These are phyloP conservation scores for Wickerhamomyces sp. DNA, from an alignment of 1,139 yeast species.

Conservation along the genomic window DNA sequence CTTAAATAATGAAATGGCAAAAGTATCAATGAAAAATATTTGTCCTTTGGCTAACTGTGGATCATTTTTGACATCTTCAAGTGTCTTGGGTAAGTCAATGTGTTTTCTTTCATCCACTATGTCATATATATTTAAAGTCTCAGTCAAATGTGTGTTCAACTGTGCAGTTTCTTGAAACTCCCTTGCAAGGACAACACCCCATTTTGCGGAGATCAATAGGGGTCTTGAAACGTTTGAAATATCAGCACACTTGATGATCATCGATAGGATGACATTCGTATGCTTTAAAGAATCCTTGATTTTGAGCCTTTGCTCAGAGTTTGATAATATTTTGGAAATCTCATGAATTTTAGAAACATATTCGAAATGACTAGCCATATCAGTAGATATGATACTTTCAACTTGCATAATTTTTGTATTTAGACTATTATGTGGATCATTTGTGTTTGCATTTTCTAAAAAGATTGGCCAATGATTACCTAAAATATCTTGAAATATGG, in stretches of 20 bases:
- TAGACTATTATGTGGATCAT: constrained; percentile 7
- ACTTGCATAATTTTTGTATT: constrained; percentile 34
- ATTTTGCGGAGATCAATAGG: constrained; percentile 67
- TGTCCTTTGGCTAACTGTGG: constrained; percentile 70
- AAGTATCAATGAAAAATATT: constrained; percentile 74
- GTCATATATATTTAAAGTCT: constrained; percentile 16
- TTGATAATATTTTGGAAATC: constrained; percentile 19
- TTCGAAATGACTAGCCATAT: constrained; percentile 86
- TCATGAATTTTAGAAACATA: constrained; percentile 50
- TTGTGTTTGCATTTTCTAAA: constrained; percentile 24
- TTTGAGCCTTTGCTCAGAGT: constrained; percentile 7
- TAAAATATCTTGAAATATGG: constrained; percentile 61
- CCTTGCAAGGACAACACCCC: constrained; percentile 76
- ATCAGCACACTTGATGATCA: constrained; percentile 89
- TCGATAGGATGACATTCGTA: constrained; percentile 51
- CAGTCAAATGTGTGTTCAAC: constrained; percentile 42
- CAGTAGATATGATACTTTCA: constrained; percentile 71
- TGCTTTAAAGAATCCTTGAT: constrained; percentile 21
- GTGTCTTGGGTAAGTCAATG: constrained; percentile 19
- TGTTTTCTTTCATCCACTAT: constrained; percentile 14
- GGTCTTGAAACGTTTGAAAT: constrained; percentile 89
- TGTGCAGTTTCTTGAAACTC: constrained; percentile 70
- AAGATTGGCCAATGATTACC: constrained; percentile 59
- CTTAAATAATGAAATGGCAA: constrained; percentile 72
- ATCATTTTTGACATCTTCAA: constrained; percentile 35